Percentiles rank a stretch among this genome's conserved stretches.
These are phyloP conservation scores for Dendrocalamus sinicus DNA, from an alignment of 176 grass and related monocot genomes.

Conservation along the genomic window DNA sequence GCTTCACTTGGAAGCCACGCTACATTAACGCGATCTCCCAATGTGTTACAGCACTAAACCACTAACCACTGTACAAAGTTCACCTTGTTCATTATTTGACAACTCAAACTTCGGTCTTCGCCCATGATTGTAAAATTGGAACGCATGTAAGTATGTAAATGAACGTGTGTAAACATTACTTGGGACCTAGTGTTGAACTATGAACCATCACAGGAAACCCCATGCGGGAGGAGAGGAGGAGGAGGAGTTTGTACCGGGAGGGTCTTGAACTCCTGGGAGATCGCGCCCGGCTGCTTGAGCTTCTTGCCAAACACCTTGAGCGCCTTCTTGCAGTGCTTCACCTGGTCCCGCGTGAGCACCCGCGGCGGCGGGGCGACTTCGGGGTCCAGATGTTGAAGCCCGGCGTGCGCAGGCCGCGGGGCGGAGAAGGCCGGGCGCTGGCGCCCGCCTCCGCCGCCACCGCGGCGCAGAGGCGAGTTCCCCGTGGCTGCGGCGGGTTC, in stretches of 20 bases:
- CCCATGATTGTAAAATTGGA: not conserved
- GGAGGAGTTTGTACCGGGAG: constrained; percentile 53
- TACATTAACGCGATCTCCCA: not conserved
- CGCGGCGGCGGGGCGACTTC: constrained; percentile 9
- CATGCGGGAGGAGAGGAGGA: not conserved
- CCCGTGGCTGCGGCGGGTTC: constrained; percentile 27
- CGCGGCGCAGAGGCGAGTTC: not conserved
- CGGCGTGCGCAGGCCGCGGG: not conserved
- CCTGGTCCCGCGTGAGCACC: constrained; percentile 21
- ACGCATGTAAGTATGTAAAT: not conserved
- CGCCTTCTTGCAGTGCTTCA: constrained; percentile 56
- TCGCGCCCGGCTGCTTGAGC: constrained; percentile 34
- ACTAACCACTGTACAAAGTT: not conserved
- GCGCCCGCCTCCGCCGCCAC: not conserved
- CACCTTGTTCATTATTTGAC: not conserved
- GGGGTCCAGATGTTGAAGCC: constrained; percentile 38
- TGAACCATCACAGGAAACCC: not conserved
- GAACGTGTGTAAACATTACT: not conserved
- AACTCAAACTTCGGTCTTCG: not conserved
- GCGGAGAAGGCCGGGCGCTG: not conserved
- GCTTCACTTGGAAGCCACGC: constrained; percentile 46
- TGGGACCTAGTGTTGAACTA: not conserved
- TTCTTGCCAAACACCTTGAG: constrained; percentile 61
- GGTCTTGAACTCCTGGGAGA: constrained; percentile 52
- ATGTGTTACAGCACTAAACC: not conserved